Evolutionary conservation across 2,329 filamentous ascomycete genomes (phyloP).

Genomic region (Chrysoporthe deuterocubensis): DNA sequence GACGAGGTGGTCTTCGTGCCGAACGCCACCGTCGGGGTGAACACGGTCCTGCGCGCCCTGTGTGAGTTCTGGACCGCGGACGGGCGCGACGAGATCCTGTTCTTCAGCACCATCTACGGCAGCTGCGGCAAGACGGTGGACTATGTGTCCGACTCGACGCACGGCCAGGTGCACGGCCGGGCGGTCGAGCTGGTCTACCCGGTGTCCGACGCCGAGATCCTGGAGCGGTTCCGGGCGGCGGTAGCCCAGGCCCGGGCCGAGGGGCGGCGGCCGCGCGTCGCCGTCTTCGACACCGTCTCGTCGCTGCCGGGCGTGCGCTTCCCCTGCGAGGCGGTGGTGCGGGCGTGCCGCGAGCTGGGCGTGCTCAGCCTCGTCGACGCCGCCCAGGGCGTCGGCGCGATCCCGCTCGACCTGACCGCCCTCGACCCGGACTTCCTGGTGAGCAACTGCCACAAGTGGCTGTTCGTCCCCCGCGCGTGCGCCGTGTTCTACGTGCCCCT

Average conservation of each 20-base stretch:
- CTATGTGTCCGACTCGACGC: constrained; percentile 70
- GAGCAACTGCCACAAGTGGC: constrained; percentile 90
- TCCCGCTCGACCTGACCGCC: constrained; percentile 67
- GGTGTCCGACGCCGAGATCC: constrained; percentile 68
- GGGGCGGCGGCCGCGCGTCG: constrained; percentile 68
- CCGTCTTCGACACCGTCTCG: constrained; percentile 79
- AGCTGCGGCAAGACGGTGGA: constrained; percentile 75
- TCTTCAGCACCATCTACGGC: constrained; percentile 79
- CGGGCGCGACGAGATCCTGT: constrained; percentile 77
- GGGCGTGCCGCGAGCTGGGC: constrained; percentile 66
- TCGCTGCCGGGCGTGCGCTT: constrained; percentile 79
- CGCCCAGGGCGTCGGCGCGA: constrained; percentile 82
- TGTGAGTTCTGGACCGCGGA: constrained; percentile 59
- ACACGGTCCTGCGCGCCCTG: constrained; percentile 79
- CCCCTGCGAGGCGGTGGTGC: constrained; percentile 72
- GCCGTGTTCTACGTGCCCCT: constrained; percentile 79
- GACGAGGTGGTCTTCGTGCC: constrained; percentile 75
- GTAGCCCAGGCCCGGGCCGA: constrained; percentile 55
- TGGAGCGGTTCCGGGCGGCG: constrained; percentile 62
- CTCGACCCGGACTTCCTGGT: constrained; percentile 86
- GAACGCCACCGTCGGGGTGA: constrained; percentile 80
- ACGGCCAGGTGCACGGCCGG: constrained; percentile 45
- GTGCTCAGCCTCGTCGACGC: constrained; percentile 80
- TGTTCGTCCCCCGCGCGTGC: constrained; percentile 77
- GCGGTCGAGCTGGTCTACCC: constrained; percentile 71